These are phyloP conservation scores for Annulohypoxylon maeteangense DNA, from an alignment of 495 filamentous ascomycete genomes.

Conservation along the genomic window DNA sequence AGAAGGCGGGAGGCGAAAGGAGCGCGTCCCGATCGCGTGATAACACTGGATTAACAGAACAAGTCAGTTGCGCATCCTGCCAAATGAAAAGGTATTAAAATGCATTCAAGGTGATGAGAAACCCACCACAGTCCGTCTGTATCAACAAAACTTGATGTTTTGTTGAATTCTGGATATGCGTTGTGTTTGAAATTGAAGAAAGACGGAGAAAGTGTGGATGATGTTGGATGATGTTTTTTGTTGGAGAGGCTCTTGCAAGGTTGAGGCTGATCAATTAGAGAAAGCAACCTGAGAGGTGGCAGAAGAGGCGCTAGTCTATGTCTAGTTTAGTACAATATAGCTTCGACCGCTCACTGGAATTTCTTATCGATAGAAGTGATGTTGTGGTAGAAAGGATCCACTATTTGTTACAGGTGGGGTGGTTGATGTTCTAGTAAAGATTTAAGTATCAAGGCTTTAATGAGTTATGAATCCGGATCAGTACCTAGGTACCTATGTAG, in stretches of 20 bases:
- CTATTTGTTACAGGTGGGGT: too few species aligned
- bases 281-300: conserved; percentile 24
- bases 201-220: background rate
- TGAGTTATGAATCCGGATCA: too few species aligned
- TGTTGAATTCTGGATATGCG: background rate
- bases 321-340: background rate
- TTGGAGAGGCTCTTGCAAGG: conserved; percentile 20
- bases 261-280: conserved; percentile 38
- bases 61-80: conserved; percentile 16
- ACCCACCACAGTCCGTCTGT: conserved; percentile 21
- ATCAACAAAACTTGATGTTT: conserved; percentile 17
- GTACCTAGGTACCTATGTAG: too few species aligned
- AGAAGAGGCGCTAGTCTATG: conserved; percentile 12
- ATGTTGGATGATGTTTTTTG: conserved; percentile 33
- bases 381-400: too few species aligned
- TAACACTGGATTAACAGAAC: background rate
- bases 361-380: too few species aligned
- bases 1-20: conserved; percentile 11
- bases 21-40: conserved; percentile 7
- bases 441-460: too few species aligned
- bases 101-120: conserved; percentile 4
- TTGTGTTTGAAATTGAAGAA: background rate
- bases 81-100: background rate
- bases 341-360: background rate
- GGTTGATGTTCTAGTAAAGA: too few species aligned